Conservation (phyloP, 768 basidiomycete genomes). For the Mycena filopes region DNA sequence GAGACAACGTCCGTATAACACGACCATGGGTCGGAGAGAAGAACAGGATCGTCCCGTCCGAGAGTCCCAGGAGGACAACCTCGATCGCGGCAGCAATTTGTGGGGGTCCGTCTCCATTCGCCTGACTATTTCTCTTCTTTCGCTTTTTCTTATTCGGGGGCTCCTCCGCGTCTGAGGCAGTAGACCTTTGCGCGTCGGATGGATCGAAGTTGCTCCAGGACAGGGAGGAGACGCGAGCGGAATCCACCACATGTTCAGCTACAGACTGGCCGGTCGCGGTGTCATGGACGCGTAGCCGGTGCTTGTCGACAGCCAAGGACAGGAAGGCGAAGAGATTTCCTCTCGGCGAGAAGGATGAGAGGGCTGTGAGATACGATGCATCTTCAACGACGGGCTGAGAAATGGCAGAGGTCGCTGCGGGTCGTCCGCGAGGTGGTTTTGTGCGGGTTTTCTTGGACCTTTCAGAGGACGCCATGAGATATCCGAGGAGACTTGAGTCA, state of each 20-base stretch:
- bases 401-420: slow-evolving; percentile 63
- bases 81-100: slow-evolving; percentile 44
- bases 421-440: slow-evolving; percentile 64
- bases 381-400: slow-evolving; percentile 66
- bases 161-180: slow-evolving; percentile 38
- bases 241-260: slow-evolving; percentile 67
- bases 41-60: slow-evolving; percentile 66
- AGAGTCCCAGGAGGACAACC: slow-evolving; percentile 67
- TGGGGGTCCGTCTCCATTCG: slow-evolving; percentile 36
- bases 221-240: slow-evolving; percentile 63
- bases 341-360: slow-evolving; percentile 70
- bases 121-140: slow-evolving; percentile 52
- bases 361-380: slow-evolving; percentile 50
- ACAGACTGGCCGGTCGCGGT: slow-evolving; percentile 63
- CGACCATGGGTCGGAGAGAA: slow-evolving; percentile 73
- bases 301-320: slow-evolving; percentile 77
- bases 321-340: slow-evolving; percentile 68
- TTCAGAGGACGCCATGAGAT: slow-evolving; percentile 53
- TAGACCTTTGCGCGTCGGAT: slow-evolving; percentile 37
- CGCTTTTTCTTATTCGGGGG: slow-evolving; percentile 66
- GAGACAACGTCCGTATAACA: slow-evolving; percentile 64
- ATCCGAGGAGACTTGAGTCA: slow-evolving; percentile 2
- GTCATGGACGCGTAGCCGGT: slow-evolving; percentile 74
- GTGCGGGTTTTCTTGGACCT: slow-evolving; percentile 63
- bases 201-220: slow-evolving; percentile 59